Conservation (phyloP, 148 eudicot species). For the Chenopodium quinoa region DNA sequence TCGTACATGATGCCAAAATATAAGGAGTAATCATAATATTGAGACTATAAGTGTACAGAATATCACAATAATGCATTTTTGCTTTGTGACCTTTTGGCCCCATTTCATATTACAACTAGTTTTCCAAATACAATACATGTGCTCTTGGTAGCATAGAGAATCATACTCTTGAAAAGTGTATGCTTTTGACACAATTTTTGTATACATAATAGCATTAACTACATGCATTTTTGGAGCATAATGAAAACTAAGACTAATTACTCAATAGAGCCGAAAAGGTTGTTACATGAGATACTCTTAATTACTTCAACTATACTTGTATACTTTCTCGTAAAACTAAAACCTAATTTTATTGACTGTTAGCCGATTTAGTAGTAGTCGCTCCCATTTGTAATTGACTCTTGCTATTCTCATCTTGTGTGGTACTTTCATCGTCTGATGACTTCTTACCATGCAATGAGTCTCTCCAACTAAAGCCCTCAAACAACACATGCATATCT, state of each 20-base stretch:
- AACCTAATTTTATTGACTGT: not conserved
- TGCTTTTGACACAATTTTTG: no score
- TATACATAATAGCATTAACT: no score
- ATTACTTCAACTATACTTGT: not conserved
- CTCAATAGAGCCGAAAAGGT: not conserved
- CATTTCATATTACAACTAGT: no score
- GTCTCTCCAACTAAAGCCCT: constrained; percentile 44
- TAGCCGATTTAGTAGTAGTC: not conserved
- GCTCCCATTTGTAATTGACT: constrained; percentile 26
- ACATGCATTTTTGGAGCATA: no score
- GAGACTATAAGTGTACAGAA: no score
- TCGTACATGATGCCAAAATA: no score
- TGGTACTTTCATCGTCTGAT: not conserved
- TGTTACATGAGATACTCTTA: not conserved
- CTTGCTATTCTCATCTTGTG: not conserved
- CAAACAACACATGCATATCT: constrained; percentile 56
- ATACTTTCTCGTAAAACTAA: not conserved
- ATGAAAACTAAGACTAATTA: not conserved
- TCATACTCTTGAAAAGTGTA: no score
- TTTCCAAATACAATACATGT: no score
- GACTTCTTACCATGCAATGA: constrained; percentile 28
- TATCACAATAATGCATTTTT: no score
- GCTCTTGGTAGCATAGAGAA: no score
- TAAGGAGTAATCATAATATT: no score
- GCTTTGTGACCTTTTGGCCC: no score